A percentile compares a stretch with the other conserved stretches of the same genome.
phyloP scores from a whole-genome alignment of 2,329 filamentous ascomycete genomes.

The Pseudocercospora ulei region DNA sequence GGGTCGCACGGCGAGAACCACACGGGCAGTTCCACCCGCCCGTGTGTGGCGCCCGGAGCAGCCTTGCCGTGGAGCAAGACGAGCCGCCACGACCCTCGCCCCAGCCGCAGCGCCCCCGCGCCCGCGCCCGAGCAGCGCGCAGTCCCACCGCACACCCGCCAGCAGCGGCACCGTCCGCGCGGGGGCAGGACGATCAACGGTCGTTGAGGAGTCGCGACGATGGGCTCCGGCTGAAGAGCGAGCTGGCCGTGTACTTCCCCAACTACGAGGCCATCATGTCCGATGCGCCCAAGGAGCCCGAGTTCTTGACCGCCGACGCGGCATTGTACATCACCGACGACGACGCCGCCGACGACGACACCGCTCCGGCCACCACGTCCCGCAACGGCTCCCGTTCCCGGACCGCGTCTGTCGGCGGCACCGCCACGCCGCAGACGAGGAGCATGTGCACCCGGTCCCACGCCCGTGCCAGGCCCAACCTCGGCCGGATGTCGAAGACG shows the following conservation, averaged over 20 bases:
- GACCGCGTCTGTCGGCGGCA: constrained; percentile 17
- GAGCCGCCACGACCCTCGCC: constrained; percentile 17
- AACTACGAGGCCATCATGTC: constrained; percentile 93
- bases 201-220: constrained; percentile 78
- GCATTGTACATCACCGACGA: constrained; percentile 31
- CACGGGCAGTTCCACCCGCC: constrained; percentile 38
- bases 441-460: constrained; percentile 17
- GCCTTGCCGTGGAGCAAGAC: constrained; percentile 26
- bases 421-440: constrained; percentile 18
- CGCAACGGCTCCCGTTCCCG: constrained; percentile 13
- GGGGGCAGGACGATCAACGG: constrained; percentile 50
- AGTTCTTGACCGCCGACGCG: constrained; percentile 43
- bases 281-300: constrained; percentile 66
- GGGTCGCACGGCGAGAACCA: constrained; percentile 38
- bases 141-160: constrained; percentile 12
- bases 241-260: constrained; percentile 79
- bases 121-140: constrained; percentile 5
- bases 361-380: constrained; percentile 15
- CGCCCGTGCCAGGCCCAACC: constrained; percentile 19
- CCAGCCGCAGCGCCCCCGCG: constrained; percentile 12
- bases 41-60: constrained; percentile 37
- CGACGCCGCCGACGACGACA: constrained; percentile 15
- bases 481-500: constrained; percentile 25
- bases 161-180: constrained; percentile 8
- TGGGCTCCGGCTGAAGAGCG: constrained; percentile 77